Base-by-base conservation (phyloP, 257 asterid genomes). In the Solanum etuberosum region DNA sequence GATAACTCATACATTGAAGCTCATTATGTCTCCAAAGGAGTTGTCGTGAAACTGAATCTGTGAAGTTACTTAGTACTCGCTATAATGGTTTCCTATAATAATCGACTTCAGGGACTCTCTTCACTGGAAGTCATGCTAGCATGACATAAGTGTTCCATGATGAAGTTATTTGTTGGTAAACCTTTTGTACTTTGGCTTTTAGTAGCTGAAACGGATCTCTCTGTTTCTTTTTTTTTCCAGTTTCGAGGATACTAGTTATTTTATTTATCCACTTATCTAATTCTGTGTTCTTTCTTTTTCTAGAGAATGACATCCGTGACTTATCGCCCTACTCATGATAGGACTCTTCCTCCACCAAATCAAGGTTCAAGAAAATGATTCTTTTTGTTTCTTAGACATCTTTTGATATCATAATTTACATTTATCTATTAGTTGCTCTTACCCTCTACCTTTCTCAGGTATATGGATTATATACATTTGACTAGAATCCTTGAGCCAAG, bases 311-410 rank as follows among this genome's bases (percentile, higher is more conserved):
- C 87, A 5, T 92, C 91, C 2, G 90, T 88, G 63, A 92, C 93
- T 25, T 90, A 90, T 68, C 89, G 29, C 13, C 92, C 94, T 57
- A 92, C 92, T 67, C 92, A 88, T 87, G 94, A 92, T 61, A 86
- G 91, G 76, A 88, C 92, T 51, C 51, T 86, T 37, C 92, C 94
- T 32, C 92, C 94, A 46, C 92, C 94, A 63, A 84, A 92, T 86
- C 94, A 92, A 92, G 94, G 94, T 92, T 35, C 71, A 73, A n/a
- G 34, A 1, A 18, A 67, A 29, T 18, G 51, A 31, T 16, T 27
- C 46, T 31, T 85, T 7, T 67, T 85, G 29, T 34, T 42, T 46
- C 65, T 31, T 70, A 29, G 67, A 46, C 40, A 29, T 80, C 16
- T 46, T n/a, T 76, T n/a, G 20, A 40, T 48, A 23, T 7, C 51